Evolutionary conservation across 768 basidiomycete genomes (phyloP).

Genomic region (Pleurotus tuber-regium): DNA sequence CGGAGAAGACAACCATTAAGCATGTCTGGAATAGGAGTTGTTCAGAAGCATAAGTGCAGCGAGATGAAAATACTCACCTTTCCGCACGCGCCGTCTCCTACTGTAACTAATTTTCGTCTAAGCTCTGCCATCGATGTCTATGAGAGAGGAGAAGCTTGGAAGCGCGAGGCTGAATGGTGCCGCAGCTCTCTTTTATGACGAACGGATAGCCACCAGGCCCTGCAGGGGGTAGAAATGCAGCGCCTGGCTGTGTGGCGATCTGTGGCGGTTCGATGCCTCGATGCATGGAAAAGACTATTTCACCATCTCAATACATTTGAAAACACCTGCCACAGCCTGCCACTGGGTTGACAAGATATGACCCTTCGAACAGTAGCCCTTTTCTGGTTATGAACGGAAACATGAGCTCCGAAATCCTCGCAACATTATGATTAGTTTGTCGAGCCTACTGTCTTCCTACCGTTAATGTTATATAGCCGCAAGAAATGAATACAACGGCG

Average conservation of each 20-base stretch:
- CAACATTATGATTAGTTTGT: neutral
- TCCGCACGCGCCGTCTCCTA: slow-evolving; percentile 20
- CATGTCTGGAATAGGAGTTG: slow-evolving; percentile 1
- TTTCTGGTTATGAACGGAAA: neutral
- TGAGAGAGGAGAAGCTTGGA: neutral
- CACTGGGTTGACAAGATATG: neutral
- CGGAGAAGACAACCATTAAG: slow-evolving; percentile 9
- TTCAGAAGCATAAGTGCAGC: neutral
- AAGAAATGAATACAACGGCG: too few species aligned
- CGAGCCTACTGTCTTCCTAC: neutral
- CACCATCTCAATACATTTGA: too few species aligned
- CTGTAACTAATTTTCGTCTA: slow-evolving; percentile 15
- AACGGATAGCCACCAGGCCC: slow-evolving; percentile 5
- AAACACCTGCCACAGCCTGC: neutral
- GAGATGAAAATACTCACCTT: slow-evolving; percentile 12
- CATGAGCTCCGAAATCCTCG: neutral
- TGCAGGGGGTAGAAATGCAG: slow-evolving; percentile 3
- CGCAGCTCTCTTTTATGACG: neutral
- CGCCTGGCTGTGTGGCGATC: slow-evolving; percentile 3
- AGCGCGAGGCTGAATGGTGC: neutral
- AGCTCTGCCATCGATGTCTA: neutral
- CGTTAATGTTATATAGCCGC: neutral
- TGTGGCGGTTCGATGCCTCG: too few species aligned
- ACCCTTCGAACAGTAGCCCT: neutral
- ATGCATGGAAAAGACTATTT: too few species aligned